Conservation (phyloP, 2,329 filamentous ascomycete genomes). For the Neospermospora avenae region DNA sequence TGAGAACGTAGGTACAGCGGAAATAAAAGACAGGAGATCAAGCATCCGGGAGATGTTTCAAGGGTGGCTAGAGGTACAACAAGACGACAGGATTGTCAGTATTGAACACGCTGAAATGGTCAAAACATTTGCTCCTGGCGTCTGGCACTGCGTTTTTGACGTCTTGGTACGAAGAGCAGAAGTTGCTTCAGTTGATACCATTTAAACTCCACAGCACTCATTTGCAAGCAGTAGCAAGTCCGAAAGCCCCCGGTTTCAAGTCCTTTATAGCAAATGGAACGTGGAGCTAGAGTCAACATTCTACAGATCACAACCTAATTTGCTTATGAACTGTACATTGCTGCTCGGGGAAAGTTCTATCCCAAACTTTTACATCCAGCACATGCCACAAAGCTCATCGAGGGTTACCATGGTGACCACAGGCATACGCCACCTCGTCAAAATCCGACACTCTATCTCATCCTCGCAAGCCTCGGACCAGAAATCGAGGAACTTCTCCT, state of each 20-base stretch:
- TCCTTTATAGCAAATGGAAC: too few relatives aligned
- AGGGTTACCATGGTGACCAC: slow-evolving; percentile 4
- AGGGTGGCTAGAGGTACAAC: slow-evolving; percentile 15
- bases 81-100: slow-evolving; percentile 25
- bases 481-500: neutral
- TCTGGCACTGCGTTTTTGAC: slow-evolving; percentile 71
- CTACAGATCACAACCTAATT: neutral
- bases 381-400: slow-evolving; percentile 11
- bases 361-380: slow-evolving; percentile 4
- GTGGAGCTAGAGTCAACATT: too few relatives aligned
- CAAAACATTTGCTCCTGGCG: slow-evolving; percentile 66
- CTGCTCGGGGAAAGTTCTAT: neutral
- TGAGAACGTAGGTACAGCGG: slow-evolving; percentile 58
- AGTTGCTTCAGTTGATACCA: neutral
- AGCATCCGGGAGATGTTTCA: slow-evolving; percentile 26
- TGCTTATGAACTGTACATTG: neutral
- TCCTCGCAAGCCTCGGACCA: slow-evolving; percentile 2
- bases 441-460: neutral
- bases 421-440: slow-evolving; percentile 7
- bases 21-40: slow-evolving; percentile 41
- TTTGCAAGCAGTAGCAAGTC: neutral
- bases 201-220: neutral
- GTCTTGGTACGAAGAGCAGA: slow-evolving; percentile 37
- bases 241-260: too few relatives aligned
- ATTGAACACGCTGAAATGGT: slow-evolving; percentile 61